Evolutionary conservation across 768 basidiomycete genomes (phyloP), one percentile per base, ranked within the genome.

Genomic region (Lyophyllum atratum): DNA sequence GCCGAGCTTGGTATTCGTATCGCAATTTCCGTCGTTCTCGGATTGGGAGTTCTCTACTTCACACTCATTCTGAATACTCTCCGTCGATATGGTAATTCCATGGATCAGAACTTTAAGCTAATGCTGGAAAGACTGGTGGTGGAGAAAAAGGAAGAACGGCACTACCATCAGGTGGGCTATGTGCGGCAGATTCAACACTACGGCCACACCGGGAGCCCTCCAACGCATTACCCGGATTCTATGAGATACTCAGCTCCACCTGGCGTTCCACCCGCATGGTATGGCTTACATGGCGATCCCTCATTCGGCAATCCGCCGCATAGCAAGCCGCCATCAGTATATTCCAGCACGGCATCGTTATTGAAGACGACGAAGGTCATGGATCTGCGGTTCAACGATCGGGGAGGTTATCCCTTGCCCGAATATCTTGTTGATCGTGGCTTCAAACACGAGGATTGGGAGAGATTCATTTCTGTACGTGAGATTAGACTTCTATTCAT

Each of bases 1-100:
- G 76, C 74, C 3, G 79, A 76, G 1, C 69, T 87, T 4, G 82
- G 74, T 2, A 78, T 85, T 1, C 82, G 89, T 19, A 73, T 88
- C 29, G 76, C 70, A 0, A 73, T 91, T 50, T 83, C 89, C 0
- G 64, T 64, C 2, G 68, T 86, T 17, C 74, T 87, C 25, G 66
- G 64, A 1, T 59, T 87, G 24, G 87, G 85, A 0, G 29, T 85
- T 1, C 44, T 85, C 4, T 85, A 87, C 62, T 77, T 85, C 49
- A 56, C 34, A 9, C 66, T 86, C 25, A 82, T 86, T 48, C 64
- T 85, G 24, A 71, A 69, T 47, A 86, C 85, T 1, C 75, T 89
- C 59, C 68, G 78, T 26, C 74, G 68, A 14, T 89, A 87, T 56
- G 84, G 85, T 2, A 68, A 72, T 12, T 55, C 63, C 2, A 68